Conservation (phyloP, 2,329 filamentous ascomycete genomes). For the Ceratocystis diversiconidia region DNA sequence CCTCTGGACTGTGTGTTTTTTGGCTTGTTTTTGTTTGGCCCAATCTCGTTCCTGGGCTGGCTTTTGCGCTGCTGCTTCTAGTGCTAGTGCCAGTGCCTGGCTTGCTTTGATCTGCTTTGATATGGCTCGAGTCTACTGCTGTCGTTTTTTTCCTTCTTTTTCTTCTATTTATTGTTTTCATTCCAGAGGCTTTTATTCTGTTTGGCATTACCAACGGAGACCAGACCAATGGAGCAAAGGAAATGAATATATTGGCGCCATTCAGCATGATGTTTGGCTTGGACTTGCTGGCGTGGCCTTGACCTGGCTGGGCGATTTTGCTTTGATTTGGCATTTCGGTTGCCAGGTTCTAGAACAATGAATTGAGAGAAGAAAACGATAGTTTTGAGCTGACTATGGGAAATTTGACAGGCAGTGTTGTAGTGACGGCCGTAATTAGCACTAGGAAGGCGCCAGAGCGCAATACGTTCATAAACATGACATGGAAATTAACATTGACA, state of each 20-base stretch:
- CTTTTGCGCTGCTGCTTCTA: too few relatives aligned
- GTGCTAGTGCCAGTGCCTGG: background rate
- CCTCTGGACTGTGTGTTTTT: background rate
- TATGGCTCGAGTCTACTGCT: background rate
- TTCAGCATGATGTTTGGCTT: background rate
- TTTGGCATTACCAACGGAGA: too few relatives aligned
- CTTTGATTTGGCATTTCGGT: conserved; percentile 8
- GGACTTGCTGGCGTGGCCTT: background rate
- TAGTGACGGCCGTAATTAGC: background rate
- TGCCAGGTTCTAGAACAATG: background rate
- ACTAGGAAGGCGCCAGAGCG: too few relatives aligned
- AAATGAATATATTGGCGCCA: background rate
- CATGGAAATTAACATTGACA: background rate
- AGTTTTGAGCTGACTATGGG: background rate
- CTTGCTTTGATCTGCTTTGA: background rate
- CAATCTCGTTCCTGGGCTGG: too few relatives aligned
- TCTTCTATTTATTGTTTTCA: background rate
- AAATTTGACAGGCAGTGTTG: background rate
- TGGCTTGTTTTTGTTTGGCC: background rate
- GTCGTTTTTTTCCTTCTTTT: background rate
- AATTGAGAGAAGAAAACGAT: background rate
- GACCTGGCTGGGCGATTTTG: background rate
- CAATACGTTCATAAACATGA: too few relatives aligned
- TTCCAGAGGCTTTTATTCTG: background rate
- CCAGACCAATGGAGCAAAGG: too few relatives aligned